Evolutionary conservation across 768 basidiomycete species (phyloP), one percentile per base, ranked within the genome.

Genomic region (Nidularia sp.): DNA sequence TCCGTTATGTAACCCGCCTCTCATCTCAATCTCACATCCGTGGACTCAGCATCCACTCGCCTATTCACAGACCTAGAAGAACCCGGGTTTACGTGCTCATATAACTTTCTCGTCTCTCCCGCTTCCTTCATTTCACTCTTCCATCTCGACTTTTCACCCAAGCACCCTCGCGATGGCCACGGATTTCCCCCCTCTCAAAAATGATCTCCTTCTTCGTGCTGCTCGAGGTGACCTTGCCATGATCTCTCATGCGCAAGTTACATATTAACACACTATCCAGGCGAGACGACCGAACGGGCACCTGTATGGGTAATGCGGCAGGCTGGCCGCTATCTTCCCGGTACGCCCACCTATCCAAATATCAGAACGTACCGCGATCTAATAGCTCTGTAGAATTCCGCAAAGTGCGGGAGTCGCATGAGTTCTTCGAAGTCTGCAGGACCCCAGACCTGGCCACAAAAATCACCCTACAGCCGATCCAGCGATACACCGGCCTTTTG

Each of bases 291-390:
- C 0, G 91, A 93, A 62, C 83, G 90, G 51, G 93, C 94, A 5
- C 94, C 95, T n/a, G 93, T 94, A 52, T 98, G 95, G 95, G 89
- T 96, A 47, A 98, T 98, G 95, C 83, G 95, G 34, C 95, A 98
- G 66, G 95, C 95, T 22, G 95, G 95, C 47, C 84, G 95, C 49
- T 95, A 96, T 72, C 83, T 98, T 45, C 95, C 95, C 69, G 95
- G 90, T 90, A 61, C 64, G 5, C 42, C 7, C 8, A 5, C 7
- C 8, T 29, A 13, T 9, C 15, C 43, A 43, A 51, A 18, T 34
- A 8, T 6, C 12, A 5, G 13, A 9, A 9, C 15, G 5, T 44
- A 42, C 5, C 36, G 36, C 36, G 22, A 18, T 45, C 12, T 45
- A 45, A 29, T 8, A 48, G 48, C n/a, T 54, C 10, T 55, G 47